These are phyloP conservation scores for Coemansia sp. DNA, from an alignment of 192 early-diverging fungal genomes.

Conservation along the genomic window DNA sequence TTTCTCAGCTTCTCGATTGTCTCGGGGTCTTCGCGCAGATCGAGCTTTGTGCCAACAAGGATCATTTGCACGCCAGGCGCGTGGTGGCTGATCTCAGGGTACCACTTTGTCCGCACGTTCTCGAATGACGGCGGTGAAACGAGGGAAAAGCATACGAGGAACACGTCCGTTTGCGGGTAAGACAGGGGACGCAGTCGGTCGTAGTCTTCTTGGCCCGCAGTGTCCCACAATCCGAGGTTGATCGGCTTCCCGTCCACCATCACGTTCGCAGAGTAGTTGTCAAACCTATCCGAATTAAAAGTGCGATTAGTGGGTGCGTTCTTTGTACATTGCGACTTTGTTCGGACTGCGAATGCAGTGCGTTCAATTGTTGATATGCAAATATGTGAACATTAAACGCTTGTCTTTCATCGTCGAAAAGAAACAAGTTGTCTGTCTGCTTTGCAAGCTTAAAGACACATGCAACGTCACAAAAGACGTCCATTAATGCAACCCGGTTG, in stretches of 20 bases:
- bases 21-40: conserved; percentile 91
- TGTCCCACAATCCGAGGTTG: conserved; percentile 98
- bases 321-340: background rate
- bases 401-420: too few species aligned
- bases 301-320: background rate
- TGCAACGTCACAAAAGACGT: too few species aligned
- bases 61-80: conserved; percentile 90
- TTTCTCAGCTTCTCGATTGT: conserved; percentile 86
- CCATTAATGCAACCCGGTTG: background rate
- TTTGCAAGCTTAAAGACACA: too few species aligned
- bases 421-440: too few species aligned
- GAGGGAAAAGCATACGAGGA: conserved; percentile 96
- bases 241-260: conserved; percentile 99
- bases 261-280: conserved; percentile 98
- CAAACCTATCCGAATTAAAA: conserved; percentile 59
- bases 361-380: too few species aligned
- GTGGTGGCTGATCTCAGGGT: conserved; percentile 92
- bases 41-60: conserved; percentile 95
- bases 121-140: conserved; percentile 95
- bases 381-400: too few species aligned
- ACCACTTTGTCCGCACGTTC: conserved; percentile 98
- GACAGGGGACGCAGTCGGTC: conserved; percentile 88
- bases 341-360: too few species aligned
- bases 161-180: conserved; percentile 98
- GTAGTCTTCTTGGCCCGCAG: conserved; percentile 87